Conservation (phyloP, 345 rosid species). For the Sonneratia caseolaris region DNA sequence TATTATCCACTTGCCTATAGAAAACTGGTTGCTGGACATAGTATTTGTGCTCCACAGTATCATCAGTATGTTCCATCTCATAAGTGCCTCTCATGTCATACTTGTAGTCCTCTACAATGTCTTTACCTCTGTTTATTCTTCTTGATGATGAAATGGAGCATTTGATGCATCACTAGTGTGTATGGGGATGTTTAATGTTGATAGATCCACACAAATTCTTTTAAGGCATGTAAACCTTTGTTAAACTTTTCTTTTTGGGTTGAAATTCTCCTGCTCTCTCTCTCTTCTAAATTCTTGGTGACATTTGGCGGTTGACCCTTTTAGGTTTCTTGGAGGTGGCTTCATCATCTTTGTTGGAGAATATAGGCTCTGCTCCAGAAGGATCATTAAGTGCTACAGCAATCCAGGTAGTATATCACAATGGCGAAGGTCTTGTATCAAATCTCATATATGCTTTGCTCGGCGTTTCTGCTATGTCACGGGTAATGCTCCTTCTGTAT, state of each 20-base stretch:
- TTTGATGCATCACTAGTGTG: not conserved
- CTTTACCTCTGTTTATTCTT: not conserved
- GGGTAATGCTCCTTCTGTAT: conserved; percentile 42
- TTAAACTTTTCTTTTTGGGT: not conserved
- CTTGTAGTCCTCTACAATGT: not conserved
- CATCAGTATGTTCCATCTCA: not conserved
- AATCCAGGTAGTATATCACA: conserved; percentile 65
- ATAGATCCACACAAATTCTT: not conserved
- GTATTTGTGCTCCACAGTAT: too few species aligned
- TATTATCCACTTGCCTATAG: not conserved
- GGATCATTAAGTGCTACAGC: conserved; percentile 55
- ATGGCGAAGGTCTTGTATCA: conserved; percentile 91
- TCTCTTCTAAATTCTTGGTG: not conserved
- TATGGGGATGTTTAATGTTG: too few species aligned
- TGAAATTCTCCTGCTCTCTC: not conserved
- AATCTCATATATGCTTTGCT: conserved; percentile 85
- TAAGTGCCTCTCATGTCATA: not conserved
- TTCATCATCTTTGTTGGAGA: conserved; percentile 47
- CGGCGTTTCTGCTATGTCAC: conserved; percentile 94
- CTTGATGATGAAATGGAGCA: not conserved
- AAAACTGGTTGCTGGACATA: too few species aligned
- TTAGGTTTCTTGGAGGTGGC: conserved; percentile 80
- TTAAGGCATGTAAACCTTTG: not conserved
- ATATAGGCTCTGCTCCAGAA: conserved; percentile 42
- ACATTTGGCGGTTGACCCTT: not conserved